Base-by-base conservation (phyloP, 495 filamentous ascomycete genomes). In the Penicillium parvum region DNA sequence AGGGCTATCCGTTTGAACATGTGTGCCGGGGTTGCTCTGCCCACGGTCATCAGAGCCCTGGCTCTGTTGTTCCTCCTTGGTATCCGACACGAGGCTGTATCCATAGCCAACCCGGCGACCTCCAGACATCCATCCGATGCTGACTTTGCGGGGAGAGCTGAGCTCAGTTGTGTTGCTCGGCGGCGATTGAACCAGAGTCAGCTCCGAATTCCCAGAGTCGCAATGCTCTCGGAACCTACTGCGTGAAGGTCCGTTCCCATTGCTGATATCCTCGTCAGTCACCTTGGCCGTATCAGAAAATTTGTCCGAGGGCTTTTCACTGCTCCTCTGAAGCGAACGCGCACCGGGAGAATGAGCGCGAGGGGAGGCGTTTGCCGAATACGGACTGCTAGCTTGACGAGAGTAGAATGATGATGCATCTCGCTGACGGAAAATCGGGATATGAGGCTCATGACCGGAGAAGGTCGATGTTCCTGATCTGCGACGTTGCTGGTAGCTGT, bases 51-150 rank as follows among this genome's bases (percentile, higher is more conserved):
- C 26, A 10, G 17, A 29, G 25, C 14, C 23, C 6, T 32, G 37
- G 34, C 19, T 10, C 3, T 36, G 23, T n/a, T 50, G 38, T 7
- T 28, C 40, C 1, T 45, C 43, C 5, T 63, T 58, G 12, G 49
- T 39, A 18, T 43, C 40, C 17, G 58, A 45, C 4, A 73, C 64
- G 17, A 64, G 29, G 11, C 49, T 60, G 38, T 72, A 73, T 3
- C 70, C 70, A 46, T 73, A 73, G 0, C 70, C 70, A 27, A 66
- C 45, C 11, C 70, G 65, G 33, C 60, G 60, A 7, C 70, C 70
- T 7, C 55, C 66, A 7, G 70, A 66, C 64, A 73, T 69, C 70
- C 70, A 73, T 9, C 68, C 70, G 14, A 65, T 40, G 42, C 70
- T 73, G 22, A 72, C 53, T 43, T 57, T 69, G 7, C 69, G 62